Conservation (phyloP, 208 protist genomes). For the Novymonas esmeraldas region DNA sequence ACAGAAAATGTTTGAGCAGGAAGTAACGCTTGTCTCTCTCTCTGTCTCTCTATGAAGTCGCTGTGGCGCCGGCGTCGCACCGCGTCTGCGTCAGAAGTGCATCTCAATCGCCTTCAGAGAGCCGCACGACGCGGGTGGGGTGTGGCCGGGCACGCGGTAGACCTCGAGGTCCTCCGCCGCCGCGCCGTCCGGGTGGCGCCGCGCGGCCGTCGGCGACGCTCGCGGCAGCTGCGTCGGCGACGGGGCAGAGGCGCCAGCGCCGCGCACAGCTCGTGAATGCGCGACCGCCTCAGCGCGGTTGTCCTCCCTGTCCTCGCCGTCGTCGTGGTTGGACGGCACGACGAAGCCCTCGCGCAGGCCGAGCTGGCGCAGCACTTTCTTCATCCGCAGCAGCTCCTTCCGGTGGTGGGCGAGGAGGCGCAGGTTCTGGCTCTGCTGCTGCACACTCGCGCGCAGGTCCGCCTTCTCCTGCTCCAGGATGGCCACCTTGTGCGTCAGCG, state of each 20-base stretch:
- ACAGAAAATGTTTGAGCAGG: no score
- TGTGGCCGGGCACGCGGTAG: not conserved
- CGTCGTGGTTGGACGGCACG: conserved; percentile 10
- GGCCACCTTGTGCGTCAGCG: conserved; percentile 45
- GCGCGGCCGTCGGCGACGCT: not conserved
- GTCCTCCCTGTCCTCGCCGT: conserved; percentile 1
- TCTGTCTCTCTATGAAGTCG: no score
- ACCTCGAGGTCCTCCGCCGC: not conserved
- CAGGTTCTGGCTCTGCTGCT: conserved; percentile 60
- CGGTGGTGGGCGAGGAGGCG: conserved; percentile 71
- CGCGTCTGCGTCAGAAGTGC: conserved; percentile 6
- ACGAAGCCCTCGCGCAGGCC: conserved; percentile 55
- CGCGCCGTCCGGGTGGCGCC: not conserved
- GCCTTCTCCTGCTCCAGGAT: conserved; percentile 61
- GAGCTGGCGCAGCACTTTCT: conserved; percentile 65
- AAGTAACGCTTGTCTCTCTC: no score
- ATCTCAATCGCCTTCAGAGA: conserved; percentile 30
- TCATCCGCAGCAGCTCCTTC: conserved; percentile 77
- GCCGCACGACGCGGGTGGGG: conserved; percentile 8
- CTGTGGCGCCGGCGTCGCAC: not conserved
- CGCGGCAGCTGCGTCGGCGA: not conserved
- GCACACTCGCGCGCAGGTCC: conserved; percentile 45
- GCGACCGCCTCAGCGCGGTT: not conserved
- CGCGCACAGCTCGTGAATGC: no score
- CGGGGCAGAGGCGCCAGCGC: not conserved